A percentile compares a stretch with the other conserved stretches of the same genome.
These are phyloP conservation scores for Heterobasidion occidentale DNA, from an alignment of 1,284 basidiomycete species.

Conservation along the genomic window DNA sequence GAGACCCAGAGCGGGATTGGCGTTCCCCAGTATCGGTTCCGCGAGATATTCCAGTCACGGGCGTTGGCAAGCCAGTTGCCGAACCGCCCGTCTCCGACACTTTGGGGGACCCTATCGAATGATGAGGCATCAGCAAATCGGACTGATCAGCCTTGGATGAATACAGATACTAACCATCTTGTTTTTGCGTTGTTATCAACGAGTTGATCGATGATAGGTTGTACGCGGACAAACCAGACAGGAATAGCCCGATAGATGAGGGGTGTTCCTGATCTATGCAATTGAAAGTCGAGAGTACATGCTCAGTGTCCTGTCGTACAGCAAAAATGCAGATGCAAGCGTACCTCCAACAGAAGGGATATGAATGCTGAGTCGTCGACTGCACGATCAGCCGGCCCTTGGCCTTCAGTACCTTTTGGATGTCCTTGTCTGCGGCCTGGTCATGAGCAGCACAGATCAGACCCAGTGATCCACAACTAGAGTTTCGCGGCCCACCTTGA, in stretches of 20 bases:
- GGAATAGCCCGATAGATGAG: slow-evolving; percentile 96
- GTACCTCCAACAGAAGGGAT: slow-evolving; percentile 97
- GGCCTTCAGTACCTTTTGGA: slow-evolving; percentile 87
- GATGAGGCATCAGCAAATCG: slow-evolving; percentile 1
- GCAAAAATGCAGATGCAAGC: slow-evolving; percentile 7
- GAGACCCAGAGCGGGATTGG: slow-evolving; percentile 96
- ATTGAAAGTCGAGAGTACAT: not conserved
- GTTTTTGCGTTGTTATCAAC: slow-evolving; percentile 90
- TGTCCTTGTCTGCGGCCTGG: slow-evolving; percentile 88
- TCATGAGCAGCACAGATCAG: not conserved
- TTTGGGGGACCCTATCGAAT: slow-evolving; percentile 73
- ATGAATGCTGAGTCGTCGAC: slow-evolving; percentile 82
- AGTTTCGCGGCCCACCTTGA: slow-evolving; percentile 58
- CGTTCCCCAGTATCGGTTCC: slow-evolving; percentile 99
- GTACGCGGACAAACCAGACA: slow-evolving; percentile 93
- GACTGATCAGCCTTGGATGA: not conserved
- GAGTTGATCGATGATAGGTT: slow-evolving; percentile 78
- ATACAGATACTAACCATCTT: slow-evolving; percentile 56
- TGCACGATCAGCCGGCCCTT: slow-evolving; percentile 88
- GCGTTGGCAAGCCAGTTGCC: slow-evolving; percentile 98
- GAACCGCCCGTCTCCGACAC: slow-evolving; percentile 89
- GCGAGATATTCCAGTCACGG: slow-evolving; percentile 98
- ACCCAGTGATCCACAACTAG: not conserved
- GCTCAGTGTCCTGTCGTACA: not conserved
- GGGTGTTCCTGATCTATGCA: slow-evolving; percentile 80